Evolutionary conservation across 805 yeast genomes (phyloP).

Genomic region (Yarrowia sp.): DNA sequence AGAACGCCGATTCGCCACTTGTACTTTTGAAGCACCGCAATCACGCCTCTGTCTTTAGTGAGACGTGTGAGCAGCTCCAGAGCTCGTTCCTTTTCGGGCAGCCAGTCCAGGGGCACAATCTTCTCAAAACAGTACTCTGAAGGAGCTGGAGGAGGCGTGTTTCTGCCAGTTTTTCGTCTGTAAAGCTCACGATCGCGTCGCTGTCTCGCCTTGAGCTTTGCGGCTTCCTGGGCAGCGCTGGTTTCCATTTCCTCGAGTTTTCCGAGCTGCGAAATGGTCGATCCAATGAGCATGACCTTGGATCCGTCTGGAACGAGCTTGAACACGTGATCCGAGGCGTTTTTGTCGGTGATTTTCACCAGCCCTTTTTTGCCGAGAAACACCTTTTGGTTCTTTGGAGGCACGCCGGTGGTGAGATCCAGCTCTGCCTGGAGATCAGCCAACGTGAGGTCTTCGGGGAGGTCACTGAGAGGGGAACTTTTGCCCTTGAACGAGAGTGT

Average conservation of each 20-base stretch:
- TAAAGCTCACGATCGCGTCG: conserved; percentile 5
- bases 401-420: conserved; percentile 46
- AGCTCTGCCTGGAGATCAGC: conserved; percentile 44
- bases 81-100: conserved; percentile 48
- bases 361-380: conserved; percentile 47
- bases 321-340: conserved; percentile 40
- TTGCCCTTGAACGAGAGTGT: conserved; percentile 43
- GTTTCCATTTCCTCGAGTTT: conserved; percentile 43
- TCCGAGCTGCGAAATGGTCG: conserved; percentile 45
- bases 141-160: conserved; percentile 39
- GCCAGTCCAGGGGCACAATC: conserved; percentile 34
- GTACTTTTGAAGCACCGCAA: conserved; percentile 50
- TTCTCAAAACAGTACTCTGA: conserved; percentile 39
- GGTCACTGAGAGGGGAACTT: conserved; percentile 35
- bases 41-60: conserved; percentile 50
- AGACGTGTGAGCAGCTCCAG: conserved; percentile 47
- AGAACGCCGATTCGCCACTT: conserved; percentile 50
- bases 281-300: conserved; percentile 49
- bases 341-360: conserved; percentile 41
- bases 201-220: conserved; percentile 37
- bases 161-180: conserved; percentile 21
- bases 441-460: conserved; percentile 41
- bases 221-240: conserved; percentile 40
- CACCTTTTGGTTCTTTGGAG: conserved; percentile 48
- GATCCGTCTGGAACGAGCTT: conserved; percentile 28